These are phyloP conservation scores for Acmispon strigosus DNA, from an alignment of 306 rosid species.

Conservation along the genomic window DNA sequence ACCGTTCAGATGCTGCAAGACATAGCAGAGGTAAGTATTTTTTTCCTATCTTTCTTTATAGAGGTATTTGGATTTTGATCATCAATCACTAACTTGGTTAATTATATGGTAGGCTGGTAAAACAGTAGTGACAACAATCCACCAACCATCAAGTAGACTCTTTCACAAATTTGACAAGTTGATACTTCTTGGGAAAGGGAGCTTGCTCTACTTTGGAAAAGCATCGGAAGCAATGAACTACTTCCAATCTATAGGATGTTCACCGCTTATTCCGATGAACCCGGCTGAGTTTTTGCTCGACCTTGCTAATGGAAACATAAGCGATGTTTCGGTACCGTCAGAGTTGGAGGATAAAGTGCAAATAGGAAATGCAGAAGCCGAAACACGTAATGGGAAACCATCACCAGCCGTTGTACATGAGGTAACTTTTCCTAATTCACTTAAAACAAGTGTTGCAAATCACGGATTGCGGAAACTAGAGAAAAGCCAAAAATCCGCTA, in stretches of 20 bases:
- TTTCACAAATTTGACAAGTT: conserved; percentile 95
- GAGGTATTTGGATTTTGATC: too few relatives aligned
- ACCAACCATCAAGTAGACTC: conserved; percentile 95
- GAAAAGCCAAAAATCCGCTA: too few relatives aligned
- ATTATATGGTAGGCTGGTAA: conserved; percentile 70
- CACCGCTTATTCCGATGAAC: conserved; percentile 90
- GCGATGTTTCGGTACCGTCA: conserved; percentile 84
- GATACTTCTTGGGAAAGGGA: conserved; percentile 94
- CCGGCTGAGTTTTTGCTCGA: conserved; percentile 96
- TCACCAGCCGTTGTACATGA: conserved; percentile 81
- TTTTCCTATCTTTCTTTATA: not conserved
- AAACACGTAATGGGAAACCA: conserved; percentile 58
- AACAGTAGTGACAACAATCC: conserved; percentile 93
- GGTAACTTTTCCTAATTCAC: conserved; percentile 33
- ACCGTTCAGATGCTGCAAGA: conserved; percentile 91
- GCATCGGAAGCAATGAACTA: conserved; percentile 76
- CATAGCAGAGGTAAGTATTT: conserved; percentile 73
- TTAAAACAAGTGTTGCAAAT: too few relatives aligned
- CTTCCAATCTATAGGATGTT: conserved; percentile 81
- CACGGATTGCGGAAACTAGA: too few relatives aligned
- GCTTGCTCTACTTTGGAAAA: conserved; percentile 90
- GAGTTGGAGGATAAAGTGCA: conserved; percentile 85
- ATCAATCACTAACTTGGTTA: not conserved
- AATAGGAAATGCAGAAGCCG: conserved; percentile 49
- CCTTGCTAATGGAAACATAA: conserved; percentile 87